Percentiles rank a stretch among this genome's conserved stretches.
Conservation (phyloP, 305 asterid species). For the Salvia sclarea region DNA sequence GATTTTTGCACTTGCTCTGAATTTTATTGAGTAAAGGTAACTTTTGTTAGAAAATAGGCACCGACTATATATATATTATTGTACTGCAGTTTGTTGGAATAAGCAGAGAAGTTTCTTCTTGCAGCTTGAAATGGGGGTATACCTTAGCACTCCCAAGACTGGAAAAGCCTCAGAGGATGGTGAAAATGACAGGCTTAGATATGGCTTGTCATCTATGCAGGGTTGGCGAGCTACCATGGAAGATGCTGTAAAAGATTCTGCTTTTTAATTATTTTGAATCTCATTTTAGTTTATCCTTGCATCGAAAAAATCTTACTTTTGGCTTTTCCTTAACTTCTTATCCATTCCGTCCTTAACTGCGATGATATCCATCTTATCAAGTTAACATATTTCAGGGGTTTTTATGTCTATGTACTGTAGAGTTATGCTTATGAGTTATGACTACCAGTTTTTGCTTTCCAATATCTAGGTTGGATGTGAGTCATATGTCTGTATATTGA, state of each 20-base stretch:
- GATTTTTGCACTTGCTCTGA: not conserved
- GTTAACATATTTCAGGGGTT: slow-evolving; percentile 14
- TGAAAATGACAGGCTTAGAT: slow-evolving; percentile 73
- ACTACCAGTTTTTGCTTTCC: slow-evolving; percentile 1
- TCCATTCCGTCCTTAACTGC: not conserved
- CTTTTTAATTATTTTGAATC: slow-evolving; percentile 23
- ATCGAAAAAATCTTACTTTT: not conserved
- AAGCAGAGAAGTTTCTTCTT: slow-evolving; percentile 20
- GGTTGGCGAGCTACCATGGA: slow-evolving; percentile 97
- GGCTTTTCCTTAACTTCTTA: not conserved
- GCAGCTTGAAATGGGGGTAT: slow-evolving; percentile 80
- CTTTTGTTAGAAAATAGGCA: not conserved
- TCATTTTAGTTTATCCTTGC: not conserved
- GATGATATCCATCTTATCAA: slow-evolving; percentile 18
- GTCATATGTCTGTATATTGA: slow-evolving; percentile 13
- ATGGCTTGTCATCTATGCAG: slow-evolving; percentile 91
- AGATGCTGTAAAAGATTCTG: slow-evolving; percentile 76
- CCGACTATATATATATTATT: not conserved
- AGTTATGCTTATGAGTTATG: slow-evolving; percentile 12
- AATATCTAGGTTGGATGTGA: slow-evolving; percentile 16
- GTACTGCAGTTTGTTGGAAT: slow-evolving; percentile 20
- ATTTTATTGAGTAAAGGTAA: not conserved
- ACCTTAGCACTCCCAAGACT: slow-evolving; percentile 84
- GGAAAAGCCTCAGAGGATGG: slow-evolving; percentile 81
- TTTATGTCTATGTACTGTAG: slow-evolving; percentile 25